These are phyloP conservation scores for Catenaria anguillulae DNA, from an alignment of 371 early-diverging fungal species.

Conservation along the genomic window DNA sequence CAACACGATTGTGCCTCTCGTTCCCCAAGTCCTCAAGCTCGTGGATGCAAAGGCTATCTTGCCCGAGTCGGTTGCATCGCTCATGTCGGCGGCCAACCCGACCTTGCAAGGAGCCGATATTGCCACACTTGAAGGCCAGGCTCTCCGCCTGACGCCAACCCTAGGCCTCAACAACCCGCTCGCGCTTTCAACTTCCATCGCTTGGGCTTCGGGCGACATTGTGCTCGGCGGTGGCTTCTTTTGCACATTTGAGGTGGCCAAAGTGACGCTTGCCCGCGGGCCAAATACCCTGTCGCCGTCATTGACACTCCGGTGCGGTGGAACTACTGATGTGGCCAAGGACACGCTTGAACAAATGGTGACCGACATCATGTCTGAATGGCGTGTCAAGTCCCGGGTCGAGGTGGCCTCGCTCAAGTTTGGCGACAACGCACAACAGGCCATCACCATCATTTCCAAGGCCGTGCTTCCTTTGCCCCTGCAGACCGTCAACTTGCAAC, in stretches of 20 bases:
- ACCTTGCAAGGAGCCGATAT: background rate
- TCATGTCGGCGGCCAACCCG: background rate
- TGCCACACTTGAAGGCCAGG: background rate
- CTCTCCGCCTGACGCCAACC: background rate
- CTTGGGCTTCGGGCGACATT: background rate
- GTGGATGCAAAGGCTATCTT: background rate
- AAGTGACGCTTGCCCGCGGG: background rate
- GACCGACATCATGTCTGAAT: background rate
- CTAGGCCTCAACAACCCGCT: background rate
- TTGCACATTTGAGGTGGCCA: background rate
- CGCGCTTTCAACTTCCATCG: background rate
- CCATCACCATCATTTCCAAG: background rate
- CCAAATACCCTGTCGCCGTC: background rate
- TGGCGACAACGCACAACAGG: background rate
- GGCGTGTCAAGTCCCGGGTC: background rate
- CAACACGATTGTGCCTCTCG: background rate
- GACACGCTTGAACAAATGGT: background rate
- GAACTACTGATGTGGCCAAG: background rate
- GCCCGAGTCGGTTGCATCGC: background rate
- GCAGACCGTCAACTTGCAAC: background rate
- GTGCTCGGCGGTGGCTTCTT: background rate
- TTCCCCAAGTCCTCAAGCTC: background rate
- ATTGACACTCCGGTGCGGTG: background rate
- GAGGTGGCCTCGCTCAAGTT: background rate
- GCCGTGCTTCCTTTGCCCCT: background rate